phyloP scores from a whole-genome alignment of 2,329 filamentous ascomycete genomes.

The Leptographium radiaticola region DNA sequence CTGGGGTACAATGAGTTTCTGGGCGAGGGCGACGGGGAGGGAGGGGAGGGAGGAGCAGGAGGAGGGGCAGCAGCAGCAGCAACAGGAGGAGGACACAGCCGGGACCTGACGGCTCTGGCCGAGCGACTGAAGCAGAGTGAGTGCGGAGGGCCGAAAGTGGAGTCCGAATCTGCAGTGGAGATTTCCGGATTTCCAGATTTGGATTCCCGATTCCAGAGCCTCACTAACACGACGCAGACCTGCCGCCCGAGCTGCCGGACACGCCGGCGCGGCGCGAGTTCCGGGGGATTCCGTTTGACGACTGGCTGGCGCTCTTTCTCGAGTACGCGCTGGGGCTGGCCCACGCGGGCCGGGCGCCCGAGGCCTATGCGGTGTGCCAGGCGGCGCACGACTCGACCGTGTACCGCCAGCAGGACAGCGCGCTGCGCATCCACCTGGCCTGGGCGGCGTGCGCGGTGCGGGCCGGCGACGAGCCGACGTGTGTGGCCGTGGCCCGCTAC shows the following conservation, averaged over 20 bases:
- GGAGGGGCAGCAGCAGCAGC: background rate
- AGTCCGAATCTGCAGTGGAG: too few species aligned
- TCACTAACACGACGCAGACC: constrained; percentile 10
- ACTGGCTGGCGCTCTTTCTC: constrained; percentile 83
- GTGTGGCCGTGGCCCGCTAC: constrained; percentile 60
- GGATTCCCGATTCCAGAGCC: too few species aligned
- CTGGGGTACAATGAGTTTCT: constrained; percentile 28
- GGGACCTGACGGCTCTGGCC: constrained; percentile 40
- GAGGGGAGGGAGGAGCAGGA: background rate
- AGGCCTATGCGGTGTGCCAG: constrained; percentile 70
- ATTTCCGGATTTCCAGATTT: constrained; percentile 1
- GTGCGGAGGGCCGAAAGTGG: constrained; percentile 13
- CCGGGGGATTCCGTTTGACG: constrained; percentile 65
- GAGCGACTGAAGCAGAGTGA: constrained; percentile 41
- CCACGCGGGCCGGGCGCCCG: constrained; percentile 48
- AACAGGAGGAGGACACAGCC: constrained; percentile 13
- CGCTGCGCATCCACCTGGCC: constrained; percentile 61
- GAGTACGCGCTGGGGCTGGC: constrained; percentile 74
- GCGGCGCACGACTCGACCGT: constrained; percentile 69
- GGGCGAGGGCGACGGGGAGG: constrained; percentile 18
- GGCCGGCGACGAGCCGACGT: constrained; percentile 66
- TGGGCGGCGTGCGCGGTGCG: constrained; percentile 77
- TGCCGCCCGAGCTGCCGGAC: constrained; percentile 12
- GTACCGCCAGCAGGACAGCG: constrained; percentile 50
- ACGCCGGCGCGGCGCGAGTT: constrained; percentile 21